Evolutionary conservation across 805 yeast species (phyloP).

Genomic region (Hanseniaspora pseudoguilliermondii): DNA sequence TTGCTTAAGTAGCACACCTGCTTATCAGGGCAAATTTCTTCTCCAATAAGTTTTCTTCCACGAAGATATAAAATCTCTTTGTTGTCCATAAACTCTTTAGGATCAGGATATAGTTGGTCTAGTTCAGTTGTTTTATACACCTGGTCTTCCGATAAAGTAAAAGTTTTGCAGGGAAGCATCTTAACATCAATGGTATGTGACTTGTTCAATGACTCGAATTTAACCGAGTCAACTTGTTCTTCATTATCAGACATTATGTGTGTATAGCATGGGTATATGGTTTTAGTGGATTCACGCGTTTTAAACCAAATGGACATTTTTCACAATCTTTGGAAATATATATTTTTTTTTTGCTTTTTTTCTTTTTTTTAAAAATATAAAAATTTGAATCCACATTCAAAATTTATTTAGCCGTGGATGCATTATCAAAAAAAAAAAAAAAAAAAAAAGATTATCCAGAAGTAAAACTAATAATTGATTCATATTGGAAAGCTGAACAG

Average conservation of each 20-base stretch:
- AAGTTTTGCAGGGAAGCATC: conserved; percentile 22
- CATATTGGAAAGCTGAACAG: too few species aligned
- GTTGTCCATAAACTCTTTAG: not conserved
- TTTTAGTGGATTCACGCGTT: too few species aligned
- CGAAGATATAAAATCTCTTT: conserved; percentile 24
- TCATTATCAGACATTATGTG: not conserved
- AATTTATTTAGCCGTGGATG: too few species aligned
- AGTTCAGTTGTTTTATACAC: conserved; percentile 16
- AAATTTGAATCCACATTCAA: too few species aligned
- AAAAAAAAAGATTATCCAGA: too few species aligned
- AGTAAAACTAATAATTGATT: too few species aligned
- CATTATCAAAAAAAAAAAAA: too few species aligned
- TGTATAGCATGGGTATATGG: not conserved
- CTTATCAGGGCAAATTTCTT: conserved; percentile 15
- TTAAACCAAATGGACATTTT: too few species aligned
- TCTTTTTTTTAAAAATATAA: too few species aligned
- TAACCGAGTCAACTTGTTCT: conserved; percentile 1
- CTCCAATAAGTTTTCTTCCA: conserved; percentile 29
- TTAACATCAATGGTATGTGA: conserved; percentile 14
- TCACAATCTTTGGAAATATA: too few species aligned
- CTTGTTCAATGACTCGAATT: not conserved
- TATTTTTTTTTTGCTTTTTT: too few species aligned
- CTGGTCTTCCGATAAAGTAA: conserved; percentile 17
- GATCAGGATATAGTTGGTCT: conserved; percentile 9
- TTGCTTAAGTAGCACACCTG: conserved; percentile 16